A percentile compares a stretch with the other conserved stretches of the same genome.
phyloP scores from a whole-genome alignment of 768 basidiomycete species.

The Lentinula aciculospora region DNA sequence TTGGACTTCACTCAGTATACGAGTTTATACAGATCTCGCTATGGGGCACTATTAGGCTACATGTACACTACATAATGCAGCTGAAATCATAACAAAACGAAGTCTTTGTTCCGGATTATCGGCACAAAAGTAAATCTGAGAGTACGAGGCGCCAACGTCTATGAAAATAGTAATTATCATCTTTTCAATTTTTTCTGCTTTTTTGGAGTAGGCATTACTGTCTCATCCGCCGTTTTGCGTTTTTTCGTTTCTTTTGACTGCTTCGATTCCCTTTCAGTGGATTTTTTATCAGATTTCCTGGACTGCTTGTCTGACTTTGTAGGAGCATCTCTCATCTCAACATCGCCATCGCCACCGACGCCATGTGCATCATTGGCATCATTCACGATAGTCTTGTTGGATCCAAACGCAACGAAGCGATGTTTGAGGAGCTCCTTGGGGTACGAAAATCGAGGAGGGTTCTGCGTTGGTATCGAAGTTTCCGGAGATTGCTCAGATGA shows the following conservation, averaged over 20 bases:
- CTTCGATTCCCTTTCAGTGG: not conserved
- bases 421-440: constrained; percentile 60
- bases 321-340: not conserved
- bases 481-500: constrained; percentile 12
- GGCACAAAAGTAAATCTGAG: too few relatives aligned
- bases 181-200: constrained; percentile 6
- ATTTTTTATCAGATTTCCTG: not conserved
- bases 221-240: not conserved
- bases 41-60: too few relatives aligned
- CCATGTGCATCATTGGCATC: not conserved
- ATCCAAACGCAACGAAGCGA: constrained; percentile 58
- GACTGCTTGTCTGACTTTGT: not conserved
- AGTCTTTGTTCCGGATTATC: too few relatives aligned
- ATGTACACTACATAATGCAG: too few relatives aligned
- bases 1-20: too few relatives aligned
- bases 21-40: too few relatives aligned
- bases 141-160: too few relatives aligned
- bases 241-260: not conserved
- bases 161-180: not conserved
- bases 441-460: constrained; percentile 52
- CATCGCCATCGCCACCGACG: not conserved
- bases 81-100: too few relatives aligned
- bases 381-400: constrained; percentile 13
- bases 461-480: constrained; percentile 23
- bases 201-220: not conserved